Base-by-base conservation (phyloP, 2,329 filamentous ascomycete species). In the Fonsecaea monophora region DNA sequence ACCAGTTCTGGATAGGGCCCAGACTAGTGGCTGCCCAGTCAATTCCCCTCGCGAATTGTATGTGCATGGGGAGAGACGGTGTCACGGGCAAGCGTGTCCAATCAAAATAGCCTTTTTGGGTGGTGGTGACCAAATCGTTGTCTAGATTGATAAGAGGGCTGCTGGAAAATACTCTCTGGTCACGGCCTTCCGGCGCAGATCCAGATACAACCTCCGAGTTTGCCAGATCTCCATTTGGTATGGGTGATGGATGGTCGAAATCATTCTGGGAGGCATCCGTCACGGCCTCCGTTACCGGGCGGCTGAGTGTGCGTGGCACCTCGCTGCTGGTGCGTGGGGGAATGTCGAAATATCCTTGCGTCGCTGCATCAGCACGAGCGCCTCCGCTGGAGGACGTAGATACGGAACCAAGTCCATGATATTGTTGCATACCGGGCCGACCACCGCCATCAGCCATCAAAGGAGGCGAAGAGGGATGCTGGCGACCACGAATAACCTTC, bases 1-100 rank as follows among this genome's bases (percentile, higher is more conserved):
- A 81, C 91, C 92, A 96, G 56, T 83, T 80, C 69, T 91, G 89
- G 21, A 95, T 92, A 0, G 91, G 90, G 0, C 92, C 92, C 1
- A 95, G 81, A 3, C 88, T 81, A 1, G 92, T 95, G 0, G 85
- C 81, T 1, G 85, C 85, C 92, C 92, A 96, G 75, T 94, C 89
- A 40, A 89, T 77, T 45, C 86, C 87, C 42, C 90, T 86, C 18
- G 89, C 89, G 71, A 94, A 91, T 62, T 84, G 86, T 55, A 94
- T 90, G 74, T 95, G 92, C 8, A 83, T 79, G 1, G 90, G 89
- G 48, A 94, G 82, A 32, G 83, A 84, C 13, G 87, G 81, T 4
- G 86, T 86, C 12, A 89, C 60, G 1, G 89, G 86, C 57, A 94
- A 82, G 62, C 87, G 85, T 3, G 92, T 95, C 92, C 92, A 95